Evolutionary conservation across 2,329 filamentous ascomycete genomes (phyloP).

Genomic region (Ceratocystis cacaofunesta): DNA sequence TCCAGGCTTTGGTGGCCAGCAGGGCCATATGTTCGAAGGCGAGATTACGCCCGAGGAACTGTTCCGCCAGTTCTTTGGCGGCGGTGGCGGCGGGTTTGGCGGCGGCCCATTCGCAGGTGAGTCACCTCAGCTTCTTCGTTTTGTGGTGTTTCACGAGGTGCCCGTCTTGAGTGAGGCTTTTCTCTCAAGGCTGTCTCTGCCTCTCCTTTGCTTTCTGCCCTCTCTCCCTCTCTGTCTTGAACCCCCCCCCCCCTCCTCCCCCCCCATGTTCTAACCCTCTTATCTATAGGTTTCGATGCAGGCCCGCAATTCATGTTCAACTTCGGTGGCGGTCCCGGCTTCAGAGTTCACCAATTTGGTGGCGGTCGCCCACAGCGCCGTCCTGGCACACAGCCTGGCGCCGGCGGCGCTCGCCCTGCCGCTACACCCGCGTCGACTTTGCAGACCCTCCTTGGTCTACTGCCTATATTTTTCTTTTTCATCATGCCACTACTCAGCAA

Average conservation of each 20-base stretch:
- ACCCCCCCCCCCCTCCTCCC: not conserved
- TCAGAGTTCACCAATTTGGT: conserved; percentile 91
- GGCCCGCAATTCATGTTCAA: conserved; percentile 92
- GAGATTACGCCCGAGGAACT: conserved; percentile 94
- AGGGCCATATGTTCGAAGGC: conserved; percentile 58
- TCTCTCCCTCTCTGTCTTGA: not conserved
- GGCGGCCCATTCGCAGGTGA: conserved; percentile 35
- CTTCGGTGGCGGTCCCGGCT: conserved; percentile 70
- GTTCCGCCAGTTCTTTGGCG: conserved; percentile 93
- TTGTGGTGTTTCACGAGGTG: not conserved
- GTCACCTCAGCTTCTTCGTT: conserved; percentile 13
- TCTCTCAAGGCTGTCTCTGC: not conserved
- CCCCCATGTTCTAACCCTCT: not conserved
- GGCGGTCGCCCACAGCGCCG: conserved; percentile 57
- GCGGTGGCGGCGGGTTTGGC: conserved; percentile 56
- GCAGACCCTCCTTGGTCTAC: conserved; percentile 54
- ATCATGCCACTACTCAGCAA: conserved; percentile 71
- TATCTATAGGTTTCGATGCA: conserved; percentile 45
- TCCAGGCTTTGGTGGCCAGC: conserved; percentile 34
- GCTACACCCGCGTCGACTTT: conserved; percentile 31
- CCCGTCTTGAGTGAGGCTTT: too few species aligned
- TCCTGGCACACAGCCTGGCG: conserved; percentile 45
- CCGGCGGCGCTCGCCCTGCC: conserved; percentile 18
- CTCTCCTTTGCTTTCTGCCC: not conserved
- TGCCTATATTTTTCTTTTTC: conserved; percentile 83